Base-by-base conservation (phyloP, 1,284 basidiomycete genomes). In the Pyrrhoderma noxium region DNA sequence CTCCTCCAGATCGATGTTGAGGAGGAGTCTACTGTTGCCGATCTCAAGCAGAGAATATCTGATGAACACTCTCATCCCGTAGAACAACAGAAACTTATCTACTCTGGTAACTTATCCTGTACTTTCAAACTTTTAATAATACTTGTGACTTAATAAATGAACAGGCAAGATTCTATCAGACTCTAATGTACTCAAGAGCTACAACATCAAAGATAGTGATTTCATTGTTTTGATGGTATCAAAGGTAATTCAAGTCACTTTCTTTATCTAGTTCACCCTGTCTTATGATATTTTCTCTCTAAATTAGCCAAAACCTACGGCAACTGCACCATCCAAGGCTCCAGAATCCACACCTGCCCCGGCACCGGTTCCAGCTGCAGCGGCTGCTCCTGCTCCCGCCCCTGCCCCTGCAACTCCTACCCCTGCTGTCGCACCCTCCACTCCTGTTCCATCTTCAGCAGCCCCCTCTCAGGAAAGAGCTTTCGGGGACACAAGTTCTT, bases 211-310 rank as follows among this genome's bases (percentile, higher is more conserved):
- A 72, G 95, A 99, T 71, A 99, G 97, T 74, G 95, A 97, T 67
- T 99, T 99, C 73, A 74, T 99, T 54, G 96, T 99, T 16, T 80
- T 99, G 44, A 99, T 99, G 95, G 90, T 98, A 42, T 84, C 92
- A 50, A 99, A 97, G 82, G 93, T 93, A 58, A 55, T 71, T 64
- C n/a, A n/a, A n/a, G n/a, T n/a, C 21, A 9, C 42, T 39, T 39
- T 3, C 8, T 38, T 44, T 48, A 47, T 41, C 27, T 23, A 14
- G 22, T 39, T 51, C 35, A 43, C 35, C 49, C 4, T 49, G 27
- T 38, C 52, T 27, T 37, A 31, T 35, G 49, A 39, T 11, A 41
- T 22, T 19, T 39, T 35, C n/a, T 39, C 56, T 5, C 5, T 31
- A 5, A 11, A 31, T 5, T 31, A 84, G 79, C 81, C 80, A 19